Evolutionary conservation across 1,284 basidiomycete genomes (phyloP).

Genomic region (Ceratobasidium sp.): DNA sequence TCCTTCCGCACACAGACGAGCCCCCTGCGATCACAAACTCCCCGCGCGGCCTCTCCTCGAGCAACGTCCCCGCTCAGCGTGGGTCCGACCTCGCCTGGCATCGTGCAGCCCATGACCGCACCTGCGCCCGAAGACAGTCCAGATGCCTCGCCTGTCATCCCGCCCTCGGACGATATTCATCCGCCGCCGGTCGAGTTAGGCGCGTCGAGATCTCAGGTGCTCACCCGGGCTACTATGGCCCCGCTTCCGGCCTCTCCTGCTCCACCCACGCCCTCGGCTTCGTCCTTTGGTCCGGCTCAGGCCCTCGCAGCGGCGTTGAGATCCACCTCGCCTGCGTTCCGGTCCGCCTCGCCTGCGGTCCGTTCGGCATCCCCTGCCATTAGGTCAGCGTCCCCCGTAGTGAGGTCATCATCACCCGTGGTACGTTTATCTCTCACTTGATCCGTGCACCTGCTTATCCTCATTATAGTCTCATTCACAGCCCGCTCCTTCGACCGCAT

Average conservation of each 20-base stretch:
- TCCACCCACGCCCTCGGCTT: not conserved
- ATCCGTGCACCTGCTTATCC: not conserved
- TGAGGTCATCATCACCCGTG: slow-evolving; percentile 20
- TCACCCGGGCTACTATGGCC: not conserved
- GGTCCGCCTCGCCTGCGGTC: slow-evolving; percentile 18
- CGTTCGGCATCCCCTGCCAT: slow-evolving; percentile 17
- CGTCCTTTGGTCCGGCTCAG: slow-evolving; percentile 27
- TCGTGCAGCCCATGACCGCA: not conserved
- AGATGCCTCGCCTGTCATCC: slow-evolving; percentile 22
- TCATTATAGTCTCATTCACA: not conserved
- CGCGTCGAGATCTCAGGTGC: slow-evolving; percentile 11
- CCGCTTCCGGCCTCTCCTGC: not conserved
- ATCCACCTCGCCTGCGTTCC: slow-evolving; percentile 22
- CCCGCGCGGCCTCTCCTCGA: slow-evolving; percentile 26
- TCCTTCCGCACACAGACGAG: slow-evolving; percentile 23
- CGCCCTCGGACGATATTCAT: slow-evolving; percentile 19
- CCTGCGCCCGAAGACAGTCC: slow-evolving; percentile 9
- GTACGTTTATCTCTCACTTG: slow-evolving; percentile 1
- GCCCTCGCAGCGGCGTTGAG: slow-evolving; percentile 33
- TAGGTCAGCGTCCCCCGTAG: slow-evolving; percentile 9
- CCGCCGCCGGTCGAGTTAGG: not conserved
- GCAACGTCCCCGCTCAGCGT: slow-evolving; percentile 25
- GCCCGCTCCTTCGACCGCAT: slow-evolving; percentile 29
- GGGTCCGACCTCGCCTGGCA: not conserved
- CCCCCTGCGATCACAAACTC: slow-evolving; percentile 34